Evolutionary conservation across 75 land plant genomes (phyloP).

Genomic region (Gnetum montanum): DNA sequence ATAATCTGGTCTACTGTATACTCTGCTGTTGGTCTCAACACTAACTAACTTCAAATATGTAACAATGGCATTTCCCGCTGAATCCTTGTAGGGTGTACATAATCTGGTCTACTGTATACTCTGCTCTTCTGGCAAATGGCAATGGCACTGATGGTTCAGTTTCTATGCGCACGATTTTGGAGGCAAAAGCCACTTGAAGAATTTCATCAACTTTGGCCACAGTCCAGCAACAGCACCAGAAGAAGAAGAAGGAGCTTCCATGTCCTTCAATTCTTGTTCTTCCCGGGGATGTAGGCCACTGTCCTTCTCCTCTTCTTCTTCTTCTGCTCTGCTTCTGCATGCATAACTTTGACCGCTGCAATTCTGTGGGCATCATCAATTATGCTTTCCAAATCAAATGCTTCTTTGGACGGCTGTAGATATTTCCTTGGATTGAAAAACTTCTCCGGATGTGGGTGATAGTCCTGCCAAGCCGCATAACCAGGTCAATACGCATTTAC

Average conservation of each 20-base stretch:
- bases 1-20: too few relatives aligned
- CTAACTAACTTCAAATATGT: too few relatives aligned
- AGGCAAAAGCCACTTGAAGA: neutral
- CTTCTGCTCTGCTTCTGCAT: neutral
- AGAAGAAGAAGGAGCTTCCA: too few relatives aligned
- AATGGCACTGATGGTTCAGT: too few relatives aligned
- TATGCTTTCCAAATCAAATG: constrained; percentile 19
- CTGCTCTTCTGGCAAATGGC: too few relatives aligned
- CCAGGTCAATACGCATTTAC: neutral
- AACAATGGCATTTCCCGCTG: too few relatives aligned
- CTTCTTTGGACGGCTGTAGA: constrained; percentile 35
- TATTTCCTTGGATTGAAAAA: constrained; percentile 22
- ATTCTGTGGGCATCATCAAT: constrained; percentile 18
- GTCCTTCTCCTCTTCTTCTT: neutral
- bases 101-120: too few relatives aligned
- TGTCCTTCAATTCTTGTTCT: too few relatives aligned
- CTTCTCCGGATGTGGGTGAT: constrained; percentile 26
- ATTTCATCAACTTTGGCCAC: neutral
- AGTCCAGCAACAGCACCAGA: neutral
- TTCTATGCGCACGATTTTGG: neutral
- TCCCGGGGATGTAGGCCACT: neutral
- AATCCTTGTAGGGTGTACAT: too few relatives aligned
- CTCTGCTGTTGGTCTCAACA: too few relatives aligned
- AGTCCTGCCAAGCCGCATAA: constrained; percentile 36
- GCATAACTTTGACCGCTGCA: neutral